Evolutionary conservation across 441 rosid genomes (phyloP), one percentile per base, ranked within the genome.

Genomic region (Croton laevigatus): DNA sequence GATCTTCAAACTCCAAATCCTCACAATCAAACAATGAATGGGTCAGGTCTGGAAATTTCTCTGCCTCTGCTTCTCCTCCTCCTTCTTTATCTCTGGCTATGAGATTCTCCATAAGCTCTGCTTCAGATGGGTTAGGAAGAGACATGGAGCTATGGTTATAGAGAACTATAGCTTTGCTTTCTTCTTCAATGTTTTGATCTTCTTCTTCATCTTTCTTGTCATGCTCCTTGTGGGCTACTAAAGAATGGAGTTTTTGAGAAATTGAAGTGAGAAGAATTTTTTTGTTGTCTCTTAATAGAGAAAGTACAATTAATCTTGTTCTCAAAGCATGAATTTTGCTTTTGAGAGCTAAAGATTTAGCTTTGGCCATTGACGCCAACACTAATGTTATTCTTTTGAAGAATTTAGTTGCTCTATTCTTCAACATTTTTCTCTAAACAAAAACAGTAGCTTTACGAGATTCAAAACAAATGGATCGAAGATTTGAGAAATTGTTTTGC

Each of bases 231-330:
- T 68, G 67, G 37, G 46, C 67, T 54, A 78, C 61, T 34, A 84
- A 67, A 53, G 76, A 54, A 1, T 85, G 87, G 75, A 90, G 87
- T 82, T 90, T 92, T 62, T 83, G 83, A 40, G 92, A 81, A 52
- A 84, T 70, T 53, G 91, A 83, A 82, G 75, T 75, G 67, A 82
- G 54, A 65, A 88, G 45, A 71, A 86, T 67, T 78, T 84, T 86
- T 81, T 81, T 88, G 85, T 86, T 49, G 19, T 49, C 75, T n/a
- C 81, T 83, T 22, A 90, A 79, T 37, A 92, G 52, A 0, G 94
- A 92, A 81, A 89, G 86, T 45, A 92, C 80, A 48, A 89, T 82
- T 22, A 90, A 78, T 32, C 91, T 82, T 22, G 91, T 79, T 84
- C 78, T 86, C 65, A 90, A 73, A 38, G 90, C 81, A 58, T 81